Conservation (phyloP, 352 stramenopile species). For the Phytophthora tubulina region DNA sequence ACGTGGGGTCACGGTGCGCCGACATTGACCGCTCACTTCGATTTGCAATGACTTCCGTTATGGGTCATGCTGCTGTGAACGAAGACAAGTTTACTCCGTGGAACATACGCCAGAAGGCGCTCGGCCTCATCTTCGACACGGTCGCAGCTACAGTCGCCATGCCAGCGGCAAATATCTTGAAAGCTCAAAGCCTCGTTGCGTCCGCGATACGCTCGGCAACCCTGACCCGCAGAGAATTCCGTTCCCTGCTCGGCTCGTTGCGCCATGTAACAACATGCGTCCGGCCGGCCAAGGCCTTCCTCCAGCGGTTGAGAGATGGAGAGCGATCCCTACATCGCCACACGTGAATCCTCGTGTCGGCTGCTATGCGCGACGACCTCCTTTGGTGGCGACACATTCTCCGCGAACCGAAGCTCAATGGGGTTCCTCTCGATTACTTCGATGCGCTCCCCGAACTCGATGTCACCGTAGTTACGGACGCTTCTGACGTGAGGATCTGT, state of each 20-base stretch:
- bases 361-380: constrained; percentile 6
- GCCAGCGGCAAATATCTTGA: background rate
- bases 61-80: constrained; percentile 22
- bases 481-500: background rate
- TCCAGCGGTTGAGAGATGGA: background rate
- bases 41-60: constrained; percentile 19
- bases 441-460: background rate
- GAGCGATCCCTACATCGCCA: background rate
- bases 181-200: background rate
- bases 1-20: background rate
- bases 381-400: constrained; percentile 4
- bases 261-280: constrained; percentile 9
- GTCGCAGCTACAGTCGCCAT: constrained; percentile 4
- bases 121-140: constrained; percentile 28
- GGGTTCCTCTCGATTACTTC: background rate
- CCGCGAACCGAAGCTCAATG: background rate
- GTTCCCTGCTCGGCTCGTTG: background rate
- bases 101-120: constrained; percentile 8
- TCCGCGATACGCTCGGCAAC: background rate
- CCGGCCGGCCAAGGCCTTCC: background rate
- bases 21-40: background rate
- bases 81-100: constrained; percentile 34
- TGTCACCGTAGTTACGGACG: constrained; percentile 1
- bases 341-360: background rate
- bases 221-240: background rate